These are phyloP conservation scores for Ganoderma lingzhi DNA, from an alignment of 1,284 basidiomycete genomes.

Conservation along the genomic window DNA sequence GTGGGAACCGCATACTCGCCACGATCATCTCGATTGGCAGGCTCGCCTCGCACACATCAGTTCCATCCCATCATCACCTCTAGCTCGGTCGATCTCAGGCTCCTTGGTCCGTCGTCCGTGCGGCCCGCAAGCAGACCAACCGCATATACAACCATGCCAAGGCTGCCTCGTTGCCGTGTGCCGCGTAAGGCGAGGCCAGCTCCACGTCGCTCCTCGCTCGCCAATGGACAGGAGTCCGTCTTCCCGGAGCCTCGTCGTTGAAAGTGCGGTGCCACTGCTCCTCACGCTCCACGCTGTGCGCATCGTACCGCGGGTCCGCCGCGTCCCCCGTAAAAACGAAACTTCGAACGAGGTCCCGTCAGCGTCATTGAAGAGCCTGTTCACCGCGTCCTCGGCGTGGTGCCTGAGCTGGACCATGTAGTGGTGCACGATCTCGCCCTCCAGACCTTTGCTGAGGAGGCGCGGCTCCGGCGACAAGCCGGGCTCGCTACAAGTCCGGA, in stretches of 20 bases:
- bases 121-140: not conserved
- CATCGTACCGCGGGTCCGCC: not conserved
- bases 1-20: no score
- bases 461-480: slow-evolving; percentile 9
- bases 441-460: not conserved
- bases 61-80: no score
- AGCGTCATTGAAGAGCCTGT: not conserved
- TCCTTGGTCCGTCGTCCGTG: not conserved
- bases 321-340: not conserved
- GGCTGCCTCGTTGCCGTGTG: not conserved
- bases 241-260: not conserved
- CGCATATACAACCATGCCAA: not conserved
- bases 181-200: no score
- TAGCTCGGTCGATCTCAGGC: no score
- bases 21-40: no score
- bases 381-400: not conserved
- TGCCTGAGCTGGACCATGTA: not conserved
- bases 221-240: not conserved
- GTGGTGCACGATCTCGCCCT: not conserved
- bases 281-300: not conserved
- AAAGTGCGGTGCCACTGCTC: not conserved
- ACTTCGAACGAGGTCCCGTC: not conserved
- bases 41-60: no score
- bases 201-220: no score
- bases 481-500: not conserved